Percentiles rank a stretch among this genome's conserved stretches.
These are phyloP conservation scores for Hypericum perforatum DNA, from an alignment of 345 rosid genomes.

Conservation along the genomic window DNA sequence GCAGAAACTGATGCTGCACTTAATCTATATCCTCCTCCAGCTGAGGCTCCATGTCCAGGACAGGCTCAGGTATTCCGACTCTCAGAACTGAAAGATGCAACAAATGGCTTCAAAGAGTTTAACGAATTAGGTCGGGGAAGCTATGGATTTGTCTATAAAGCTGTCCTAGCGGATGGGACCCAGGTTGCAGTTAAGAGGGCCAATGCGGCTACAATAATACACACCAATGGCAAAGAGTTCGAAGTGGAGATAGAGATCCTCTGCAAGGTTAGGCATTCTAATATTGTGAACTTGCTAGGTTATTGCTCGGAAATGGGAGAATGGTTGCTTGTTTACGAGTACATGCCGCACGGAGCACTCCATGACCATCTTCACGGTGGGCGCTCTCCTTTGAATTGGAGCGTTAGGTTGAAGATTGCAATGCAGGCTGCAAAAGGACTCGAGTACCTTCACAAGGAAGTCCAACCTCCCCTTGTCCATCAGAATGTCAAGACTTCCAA, in stretches of 20 bases:
- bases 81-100: constrained; percentile 79
- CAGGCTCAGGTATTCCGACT: constrained; percentile 72
- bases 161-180: constrained; percentile 62
- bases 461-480: constrained; percentile 51
- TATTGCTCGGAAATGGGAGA: constrained; percentile 87
- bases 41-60: constrained; percentile 42
- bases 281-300: constrained; percentile 79
- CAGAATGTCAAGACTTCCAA: constrained; percentile 64
- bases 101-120: constrained; percentile 91
- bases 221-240: constrained; percentile 62
- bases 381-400: constrained; percentile 65
- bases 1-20: constrained; percentile 31
- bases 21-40: constrained; percentile 26
- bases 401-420: constrained; percentile 49
- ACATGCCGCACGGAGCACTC: constrained; percentile 83
- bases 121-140: constrained; percentile 86
- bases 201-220: constrained; percentile 91
- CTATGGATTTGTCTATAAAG: constrained; percentile 86
- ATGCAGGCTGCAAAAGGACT: constrained; percentile 80
- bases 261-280: constrained; percentile 61
- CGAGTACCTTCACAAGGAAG: constrained; percentile 74
- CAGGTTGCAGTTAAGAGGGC: constrained; percentile 91
- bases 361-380: constrained; percentile 79
- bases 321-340: constrained; percentile 78
- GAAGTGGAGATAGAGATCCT: constrained; percentile 70